Conservation (phyloP, 2,329 filamentous ascomycete species). For the Triangularia setosa region DNA sequence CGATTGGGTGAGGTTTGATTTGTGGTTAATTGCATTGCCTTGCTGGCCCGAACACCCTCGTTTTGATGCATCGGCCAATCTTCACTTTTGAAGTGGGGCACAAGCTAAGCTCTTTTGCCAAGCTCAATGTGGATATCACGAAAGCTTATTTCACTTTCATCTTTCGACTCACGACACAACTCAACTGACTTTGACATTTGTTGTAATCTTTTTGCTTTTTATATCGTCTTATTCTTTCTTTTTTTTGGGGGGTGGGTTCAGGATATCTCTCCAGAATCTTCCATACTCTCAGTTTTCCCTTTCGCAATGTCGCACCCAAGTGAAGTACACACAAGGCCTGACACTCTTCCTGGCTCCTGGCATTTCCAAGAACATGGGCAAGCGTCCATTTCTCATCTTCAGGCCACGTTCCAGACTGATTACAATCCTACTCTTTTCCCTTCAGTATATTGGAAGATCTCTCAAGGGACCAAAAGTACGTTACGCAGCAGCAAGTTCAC, state of each 20-base stretch:
- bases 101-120: slow-evolving; percentile 5
- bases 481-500: background rate
- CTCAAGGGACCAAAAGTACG: slow-evolving; percentile 2
- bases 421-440: background rate
- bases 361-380: background rate
- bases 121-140: background rate
- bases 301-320: background rate
- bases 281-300: background rate
- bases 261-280: background rate
- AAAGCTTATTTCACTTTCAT: slow-evolving; percentile 1
- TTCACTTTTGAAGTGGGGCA: background rate
- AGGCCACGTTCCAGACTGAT: background rate
- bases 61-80: background rate
- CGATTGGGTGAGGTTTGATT: background rate
- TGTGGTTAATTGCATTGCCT: background rate
- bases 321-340: background rate
- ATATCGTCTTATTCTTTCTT: too few species aligned
- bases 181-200: too few species aligned
- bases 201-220: background rate
- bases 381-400: background rate
- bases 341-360: background rate
- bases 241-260: too few species aligned
- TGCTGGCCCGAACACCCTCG: background rate
- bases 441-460: background rate
- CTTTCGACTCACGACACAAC: background rate